Conservation (phyloP, 2,329 filamentous ascomycete genomes). For the Alternaria arborescens region DNA sequence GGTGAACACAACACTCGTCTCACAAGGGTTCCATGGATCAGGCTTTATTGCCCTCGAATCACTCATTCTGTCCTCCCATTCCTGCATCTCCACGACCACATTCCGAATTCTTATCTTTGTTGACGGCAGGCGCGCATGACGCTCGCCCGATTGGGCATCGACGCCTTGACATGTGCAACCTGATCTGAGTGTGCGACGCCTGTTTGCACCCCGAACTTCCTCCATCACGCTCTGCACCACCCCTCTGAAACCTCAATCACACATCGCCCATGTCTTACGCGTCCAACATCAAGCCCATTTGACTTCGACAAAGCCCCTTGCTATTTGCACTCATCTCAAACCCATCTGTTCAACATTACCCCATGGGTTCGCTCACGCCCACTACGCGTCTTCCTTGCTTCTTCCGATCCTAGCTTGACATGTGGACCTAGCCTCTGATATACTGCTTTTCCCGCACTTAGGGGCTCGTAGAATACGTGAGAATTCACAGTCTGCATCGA, state of each 20-base stretch:
- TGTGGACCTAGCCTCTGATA: not conserved
- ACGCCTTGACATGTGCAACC: conserved; percentile 28
- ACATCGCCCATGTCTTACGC: conserved; percentile 1
- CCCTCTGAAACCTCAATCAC: conserved; percentile 27
- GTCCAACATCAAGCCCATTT: not conserved
- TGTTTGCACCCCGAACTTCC: conserved; percentile 10
- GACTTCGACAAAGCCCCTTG: not conserved
- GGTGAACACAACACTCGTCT: conserved; percentile 9
- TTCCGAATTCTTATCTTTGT: conserved; percentile 20
- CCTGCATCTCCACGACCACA: not conserved
- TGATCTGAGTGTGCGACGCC: conserved; percentile 23
- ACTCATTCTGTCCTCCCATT: not conserved
- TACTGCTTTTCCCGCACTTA: not conserved
- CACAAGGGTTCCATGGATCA: not conserved
- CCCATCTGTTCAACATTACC: not conserved
- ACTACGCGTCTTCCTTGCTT: conserved; percentile 1
- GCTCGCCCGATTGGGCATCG: conserved; percentile 29
- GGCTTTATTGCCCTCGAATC: not conserved
- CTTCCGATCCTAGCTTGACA: not conserved
- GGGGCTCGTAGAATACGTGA: too few relatives aligned
- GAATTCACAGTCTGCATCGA: too few relatives aligned
- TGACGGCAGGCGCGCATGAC: conserved; percentile 24
- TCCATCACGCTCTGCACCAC: conserved; percentile 23
- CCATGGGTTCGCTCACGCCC: conserved; percentile 1
- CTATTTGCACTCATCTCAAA: not conserved